phyloP scores from a whole-genome alignment of 169 alveolate genomes.

The Eimeria brunetti region DNA sequence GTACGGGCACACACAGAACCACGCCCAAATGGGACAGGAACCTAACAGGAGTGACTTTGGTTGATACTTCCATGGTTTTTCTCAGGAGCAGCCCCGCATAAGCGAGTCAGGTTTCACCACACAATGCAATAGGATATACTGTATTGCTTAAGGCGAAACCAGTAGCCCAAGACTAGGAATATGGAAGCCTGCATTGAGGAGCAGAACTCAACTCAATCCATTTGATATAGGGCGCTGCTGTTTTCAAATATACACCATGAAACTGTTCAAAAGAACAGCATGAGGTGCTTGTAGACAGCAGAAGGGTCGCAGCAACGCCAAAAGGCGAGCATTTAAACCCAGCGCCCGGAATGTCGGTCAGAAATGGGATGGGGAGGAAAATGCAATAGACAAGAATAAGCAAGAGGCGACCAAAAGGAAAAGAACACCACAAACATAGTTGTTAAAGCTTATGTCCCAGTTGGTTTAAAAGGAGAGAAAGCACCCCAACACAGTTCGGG shows the following conservation, averaged over 20 bases:
- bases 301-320: constrained; percentile 71
- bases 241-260: constrained; percentile 56
- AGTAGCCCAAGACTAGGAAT: constrained; percentile 75
- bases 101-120: constrained; percentile 28
- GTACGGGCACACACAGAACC: too few relatives aligned
- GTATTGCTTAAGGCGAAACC: background rate
- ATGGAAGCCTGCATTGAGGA: constrained; percentile 72
- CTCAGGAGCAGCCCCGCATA: constrained; percentile 72
- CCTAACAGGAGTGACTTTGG: background rate
- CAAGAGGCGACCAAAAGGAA: background rate
- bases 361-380: background rate
- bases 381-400: background rate
- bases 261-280: background rate
- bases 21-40: background rate
- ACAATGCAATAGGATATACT: background rate
- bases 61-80: constrained; percentile 71
- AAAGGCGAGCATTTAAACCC: constrained; percentile 42
- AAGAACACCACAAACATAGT: background rate
- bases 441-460: background rate
- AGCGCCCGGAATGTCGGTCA: background rate
- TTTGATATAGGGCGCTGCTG: constrained; percentile 65
- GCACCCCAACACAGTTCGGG: background rate
- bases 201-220: constrained; percentile 72
- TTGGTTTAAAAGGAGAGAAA: background rate
- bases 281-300: constrained; percentile 66